Percentiles rank a stretch among this genome's conserved stretches.
Evolutionary conservation across 164 flowering plant genomes (phyloP).

Genomic region (Brasenia schreberi): DNA sequence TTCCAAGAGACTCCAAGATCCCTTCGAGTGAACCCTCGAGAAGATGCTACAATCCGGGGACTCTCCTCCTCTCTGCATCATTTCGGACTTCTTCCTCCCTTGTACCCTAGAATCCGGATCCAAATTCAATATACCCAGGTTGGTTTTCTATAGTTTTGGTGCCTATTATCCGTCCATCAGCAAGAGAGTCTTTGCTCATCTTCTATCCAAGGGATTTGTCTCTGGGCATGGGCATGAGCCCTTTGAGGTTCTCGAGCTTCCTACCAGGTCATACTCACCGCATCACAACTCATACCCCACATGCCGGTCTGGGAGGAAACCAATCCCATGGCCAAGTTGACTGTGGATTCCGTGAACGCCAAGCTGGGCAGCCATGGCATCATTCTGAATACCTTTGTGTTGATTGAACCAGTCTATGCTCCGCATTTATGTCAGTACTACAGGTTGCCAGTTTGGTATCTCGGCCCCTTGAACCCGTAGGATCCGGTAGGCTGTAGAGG

Average conservation of each 20-base stretch:
- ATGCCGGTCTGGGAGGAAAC: too few species aligned
- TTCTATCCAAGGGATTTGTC: constrained; percentile 17
- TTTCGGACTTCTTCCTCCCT: constrained; percentile 43
- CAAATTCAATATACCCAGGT: constrained; percentile 31
- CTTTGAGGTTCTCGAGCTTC: constrained; percentile 31
- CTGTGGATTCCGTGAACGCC: too few species aligned
- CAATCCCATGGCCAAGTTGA: too few species aligned
- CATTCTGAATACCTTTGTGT: too few species aligned
- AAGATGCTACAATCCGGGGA: not conserved
- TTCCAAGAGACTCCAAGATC: not conserved
- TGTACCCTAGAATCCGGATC: constrained; percentile 35
- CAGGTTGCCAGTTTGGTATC: too few species aligned
- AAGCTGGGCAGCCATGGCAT: too few species aligned
- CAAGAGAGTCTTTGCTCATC: constrained; percentile 7
- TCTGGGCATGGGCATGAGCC: constrained; percentile 29
- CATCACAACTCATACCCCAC: too few species aligned
- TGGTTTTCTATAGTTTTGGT: constrained; percentile 34
- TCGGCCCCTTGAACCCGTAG: too few species aligned
- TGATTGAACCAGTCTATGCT: too few species aligned
- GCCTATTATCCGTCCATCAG: constrained; percentile 5
- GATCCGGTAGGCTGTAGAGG: too few species aligned
- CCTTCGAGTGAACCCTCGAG: not conserved
- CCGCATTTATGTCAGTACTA: too few species aligned
- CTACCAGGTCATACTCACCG: constrained; percentile 9
- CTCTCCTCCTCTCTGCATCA: constrained; percentile 27